phyloP scores from a whole-genome alignment of 2,329 filamentous ascomycete species.

The Fusarium equiseti region DNA sequence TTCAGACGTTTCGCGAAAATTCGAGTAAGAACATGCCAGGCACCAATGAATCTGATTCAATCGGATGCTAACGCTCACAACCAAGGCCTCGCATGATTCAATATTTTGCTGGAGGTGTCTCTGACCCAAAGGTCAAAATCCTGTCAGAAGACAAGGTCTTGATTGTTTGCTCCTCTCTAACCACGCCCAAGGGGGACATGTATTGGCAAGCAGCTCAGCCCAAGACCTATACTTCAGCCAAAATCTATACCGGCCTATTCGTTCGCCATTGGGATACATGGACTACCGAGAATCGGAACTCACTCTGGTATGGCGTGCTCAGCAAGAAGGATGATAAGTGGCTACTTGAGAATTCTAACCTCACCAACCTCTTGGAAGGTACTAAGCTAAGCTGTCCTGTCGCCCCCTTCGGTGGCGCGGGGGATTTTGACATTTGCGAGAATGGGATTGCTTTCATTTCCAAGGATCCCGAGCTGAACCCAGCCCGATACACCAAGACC shows the following conservation, averaged over 20 bases:
- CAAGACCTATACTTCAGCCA: conserved; percentile 72
- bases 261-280: conserved; percentile 89
- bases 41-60: not conserved
- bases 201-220: conserved; percentile 73
- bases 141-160: conserved; percentile 64
- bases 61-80: conserved; percentile 7
- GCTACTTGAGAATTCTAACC: conserved; percentile 56
- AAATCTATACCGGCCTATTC: conserved; percentile 80
- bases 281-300: conserved; percentile 74
- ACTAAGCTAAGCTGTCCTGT: conserved; percentile 75
- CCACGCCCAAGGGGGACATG: conserved; percentile 76
- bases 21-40: conserved; percentile 52
- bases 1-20: conserved; percentile 50
- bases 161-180: conserved; percentile 71
- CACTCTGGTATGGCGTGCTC: conserved; percentile 79
- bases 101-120: conserved; percentile 64
- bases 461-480: conserved; percentile 78
- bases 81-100: conserved; percentile 57
- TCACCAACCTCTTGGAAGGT: conserved; percentile 74
- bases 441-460: conserved; percentile 78
- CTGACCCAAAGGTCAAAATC: conserved; percentile 69
- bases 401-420: conserved; percentile 80
- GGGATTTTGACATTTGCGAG: conserved; percentile 81
- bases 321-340: conserved; percentile 57
- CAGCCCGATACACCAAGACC: conserved; percentile 82